A percentile compares a stretch with the other conserved stretches of the same genome.
These are phyloP conservation scores for Sporothrix pseudoabietina DNA, from an alignment of 2,329 filamentous ascomycete species.

Conservation along the genomic window DNA sequence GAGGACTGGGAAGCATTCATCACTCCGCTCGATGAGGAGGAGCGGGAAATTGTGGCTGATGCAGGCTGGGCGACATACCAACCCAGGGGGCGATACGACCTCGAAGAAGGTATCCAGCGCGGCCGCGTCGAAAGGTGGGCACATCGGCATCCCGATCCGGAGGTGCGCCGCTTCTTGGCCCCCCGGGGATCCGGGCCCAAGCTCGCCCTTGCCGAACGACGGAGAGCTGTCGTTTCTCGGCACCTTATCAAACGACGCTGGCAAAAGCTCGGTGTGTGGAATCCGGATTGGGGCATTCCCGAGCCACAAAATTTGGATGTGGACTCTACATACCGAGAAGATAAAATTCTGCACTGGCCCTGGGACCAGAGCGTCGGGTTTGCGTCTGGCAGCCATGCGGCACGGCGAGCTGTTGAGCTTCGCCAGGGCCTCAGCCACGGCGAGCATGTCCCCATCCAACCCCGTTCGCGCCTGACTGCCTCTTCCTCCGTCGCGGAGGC, in stretches of 20 bases:
- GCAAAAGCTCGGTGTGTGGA: conserved; percentile 16
- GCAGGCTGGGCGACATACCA: background rate
- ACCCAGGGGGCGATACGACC: background rate
- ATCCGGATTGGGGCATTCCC: background rate
- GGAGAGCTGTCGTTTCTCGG: background rate
- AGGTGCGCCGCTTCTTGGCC: background rate
- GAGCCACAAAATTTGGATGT: background rate
- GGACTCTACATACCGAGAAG: background rate
- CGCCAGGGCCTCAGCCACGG: background rate
- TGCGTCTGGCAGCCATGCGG: background rate
- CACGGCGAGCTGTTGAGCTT: background rate
- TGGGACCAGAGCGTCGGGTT: background rate
- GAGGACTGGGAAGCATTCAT: background rate
- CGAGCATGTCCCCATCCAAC: conserved; percentile 1
- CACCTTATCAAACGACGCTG: background rate
- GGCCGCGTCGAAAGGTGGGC: background rate
- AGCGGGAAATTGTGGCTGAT: background rate
- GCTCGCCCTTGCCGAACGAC: background rate
- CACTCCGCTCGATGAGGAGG: background rate
- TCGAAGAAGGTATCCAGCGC: background rate
- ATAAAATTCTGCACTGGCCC: background rate
- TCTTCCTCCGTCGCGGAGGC: background rate
- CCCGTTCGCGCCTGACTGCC: background rate
- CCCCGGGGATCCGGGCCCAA: background rate
- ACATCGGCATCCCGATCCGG: background rate